Percentiles rank a stretch among this genome's conserved stretches.
These are phyloP conservation scores for Melanopsichium pennsylvanicum DNA, from an alignment of 1,284 basidiomycete species.

Conservation along the genomic window DNA sequence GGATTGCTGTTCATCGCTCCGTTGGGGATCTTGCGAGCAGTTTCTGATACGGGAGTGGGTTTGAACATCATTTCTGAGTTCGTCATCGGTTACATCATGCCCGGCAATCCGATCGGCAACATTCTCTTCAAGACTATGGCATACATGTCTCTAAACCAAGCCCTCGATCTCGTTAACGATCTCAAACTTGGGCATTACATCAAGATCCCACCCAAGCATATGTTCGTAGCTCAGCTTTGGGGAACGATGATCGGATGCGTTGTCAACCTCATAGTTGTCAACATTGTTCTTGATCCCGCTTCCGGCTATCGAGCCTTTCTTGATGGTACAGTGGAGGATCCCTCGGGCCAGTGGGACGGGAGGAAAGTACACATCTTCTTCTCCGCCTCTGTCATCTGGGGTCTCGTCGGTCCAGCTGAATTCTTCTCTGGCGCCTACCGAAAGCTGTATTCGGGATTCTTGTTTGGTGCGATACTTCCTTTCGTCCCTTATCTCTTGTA, in stretches of 20 bases:
- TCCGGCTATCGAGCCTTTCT: conserved; percentile 64
- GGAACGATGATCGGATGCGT: conserved; percentile 69
- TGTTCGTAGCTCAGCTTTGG: conserved; percentile 69
- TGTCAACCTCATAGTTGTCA: conserved; percentile 67
- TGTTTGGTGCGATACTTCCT: conserved; percentile 67
- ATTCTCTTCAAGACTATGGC: conserved; percentile 67
- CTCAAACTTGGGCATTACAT: conserved; percentile 68
- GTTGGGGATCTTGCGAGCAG: conserved; percentile 69
- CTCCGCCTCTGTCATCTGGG: conserved; percentile 68
- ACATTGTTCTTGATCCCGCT: conserved; percentile 65
- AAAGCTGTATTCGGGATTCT: conserved; percentile 66
- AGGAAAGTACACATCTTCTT: conserved; percentile 64
- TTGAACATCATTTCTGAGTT: conserved; percentile 69
- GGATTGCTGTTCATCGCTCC: conserved; percentile 67
- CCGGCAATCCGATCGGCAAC: conserved; percentile 69
- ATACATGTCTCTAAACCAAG: conserved; percentile 67
- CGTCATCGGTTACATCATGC: conserved; percentile 68
- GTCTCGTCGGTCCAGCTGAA: conserved; percentile 67
- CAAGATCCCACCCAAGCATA: conserved; percentile 67
- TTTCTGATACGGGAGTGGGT: conserved; percentile 68
- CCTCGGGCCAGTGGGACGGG: conserved; percentile 67
- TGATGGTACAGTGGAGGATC: conserved; percentile 67
- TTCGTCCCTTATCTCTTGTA: conserved; percentile 67
- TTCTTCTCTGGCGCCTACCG: conserved; percentile 69
- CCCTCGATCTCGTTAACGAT: conserved; percentile 67